These are phyloP conservation scores for Pleoardoris graminearum DNA, from an alignment of 2,329 filamentous ascomycete species.

Conservation along the genomic window DNA sequence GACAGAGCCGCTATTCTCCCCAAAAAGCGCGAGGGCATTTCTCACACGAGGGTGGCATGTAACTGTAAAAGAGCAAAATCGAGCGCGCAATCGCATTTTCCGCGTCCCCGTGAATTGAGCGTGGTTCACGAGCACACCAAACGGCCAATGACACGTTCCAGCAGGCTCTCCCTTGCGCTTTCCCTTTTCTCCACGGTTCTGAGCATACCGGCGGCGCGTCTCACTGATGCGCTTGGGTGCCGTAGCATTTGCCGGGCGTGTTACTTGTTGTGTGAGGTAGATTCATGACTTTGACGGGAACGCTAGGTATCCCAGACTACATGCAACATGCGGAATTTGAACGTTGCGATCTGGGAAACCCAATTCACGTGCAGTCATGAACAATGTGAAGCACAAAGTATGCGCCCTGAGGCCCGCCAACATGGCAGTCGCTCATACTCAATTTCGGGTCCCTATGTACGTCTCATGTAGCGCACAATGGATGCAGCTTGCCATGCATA, in stretches of 20 bases:
- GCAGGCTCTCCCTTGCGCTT: slow-evolving; percentile 3
- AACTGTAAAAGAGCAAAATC: not conserved
- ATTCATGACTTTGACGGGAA: not conserved
- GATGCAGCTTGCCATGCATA: not conserved
- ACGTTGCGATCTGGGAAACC: too few species aligned
- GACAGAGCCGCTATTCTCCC: slow-evolving; percentile 31
- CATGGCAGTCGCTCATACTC: too few species aligned
- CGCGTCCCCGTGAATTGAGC: not conserved
- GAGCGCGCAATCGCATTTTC: not conserved
- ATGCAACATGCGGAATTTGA: too few species aligned
- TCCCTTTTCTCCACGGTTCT: not conserved
- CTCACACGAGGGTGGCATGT: slow-evolving; percentile 5
- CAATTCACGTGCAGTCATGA: too few species aligned
- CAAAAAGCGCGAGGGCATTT: slow-evolving; percentile 37
- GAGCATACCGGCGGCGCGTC: not conserved
- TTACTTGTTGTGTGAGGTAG: not conserved
- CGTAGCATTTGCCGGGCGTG: not conserved
- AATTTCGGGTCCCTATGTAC: not conserved
- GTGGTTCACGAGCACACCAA: not conserved
- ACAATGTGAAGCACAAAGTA: too few species aligned
- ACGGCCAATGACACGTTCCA: slow-evolving; percentile 2
- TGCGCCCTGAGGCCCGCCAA: too few species aligned
- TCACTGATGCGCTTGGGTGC: not conserved
- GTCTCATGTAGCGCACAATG: not conserved
- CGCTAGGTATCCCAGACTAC: too few species aligned